phyloP scores from a whole-genome alignment of 108 stramenopile genomes.

The Heterococcus sp. region DNA sequence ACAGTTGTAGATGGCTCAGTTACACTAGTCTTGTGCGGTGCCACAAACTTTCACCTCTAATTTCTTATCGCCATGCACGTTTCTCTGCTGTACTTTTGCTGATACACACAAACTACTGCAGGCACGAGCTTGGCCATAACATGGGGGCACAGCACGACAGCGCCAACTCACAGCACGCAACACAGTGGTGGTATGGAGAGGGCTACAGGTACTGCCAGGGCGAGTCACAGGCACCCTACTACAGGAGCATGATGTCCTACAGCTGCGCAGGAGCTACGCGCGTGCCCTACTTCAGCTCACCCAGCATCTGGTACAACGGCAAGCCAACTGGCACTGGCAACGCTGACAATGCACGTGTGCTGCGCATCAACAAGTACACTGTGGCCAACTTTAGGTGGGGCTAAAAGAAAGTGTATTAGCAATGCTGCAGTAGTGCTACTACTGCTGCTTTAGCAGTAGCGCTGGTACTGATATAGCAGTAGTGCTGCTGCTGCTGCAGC shows the following conservation, averaged over 20 bases:
- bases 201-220: neutral
- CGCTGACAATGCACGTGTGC: neutral
- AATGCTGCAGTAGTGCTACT: too few species aligned
- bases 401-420: too few species aligned
- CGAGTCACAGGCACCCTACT: neutral
- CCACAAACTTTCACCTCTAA: too few species aligned
- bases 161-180: neutral
- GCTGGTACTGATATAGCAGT: too few species aligned
- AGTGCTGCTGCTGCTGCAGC: too few species aligned
- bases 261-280: neutral
- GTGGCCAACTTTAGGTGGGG: neutral
- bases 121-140: neutral
- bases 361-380: neutral
- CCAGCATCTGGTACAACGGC: neutral
- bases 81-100: too few species aligned
- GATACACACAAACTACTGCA: too few species aligned
- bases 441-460: too few species aligned
- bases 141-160: neutral
- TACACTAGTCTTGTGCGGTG: too few species aligned
- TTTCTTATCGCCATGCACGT: too few species aligned
- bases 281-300: neutral
- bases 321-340: neutral
- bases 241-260: neutral
- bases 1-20: too few species aligned
- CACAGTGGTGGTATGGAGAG: neutral